Conservation (phyloP, 352 stramenopile genomes). For the Pythium sp. region DNA sequence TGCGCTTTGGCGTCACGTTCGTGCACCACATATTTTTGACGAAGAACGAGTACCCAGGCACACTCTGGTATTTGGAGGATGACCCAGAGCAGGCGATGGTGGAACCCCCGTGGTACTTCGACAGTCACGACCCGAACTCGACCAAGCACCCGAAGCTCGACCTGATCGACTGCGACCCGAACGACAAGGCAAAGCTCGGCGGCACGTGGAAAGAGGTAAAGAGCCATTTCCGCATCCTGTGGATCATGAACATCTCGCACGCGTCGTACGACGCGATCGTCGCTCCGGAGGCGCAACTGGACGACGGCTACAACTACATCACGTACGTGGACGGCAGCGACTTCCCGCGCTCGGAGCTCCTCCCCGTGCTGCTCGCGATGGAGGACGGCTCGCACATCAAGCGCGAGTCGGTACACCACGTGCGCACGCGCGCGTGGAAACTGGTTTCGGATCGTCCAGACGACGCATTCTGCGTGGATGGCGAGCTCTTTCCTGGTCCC, state of each 20-base stretch:
- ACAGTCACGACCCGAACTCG: conserved; percentile 29
- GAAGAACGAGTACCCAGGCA: conserved; percentile 51
- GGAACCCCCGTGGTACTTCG: conserved; percentile 34
- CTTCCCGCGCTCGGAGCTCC: conserved; percentile 31
- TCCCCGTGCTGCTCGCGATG: conserved; percentile 48
- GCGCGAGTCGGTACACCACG: conserved; percentile 34
- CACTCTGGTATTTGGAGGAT: conserved; percentile 65
- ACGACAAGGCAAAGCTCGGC: conserved; percentile 8
- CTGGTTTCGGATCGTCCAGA: conserved; percentile 32
- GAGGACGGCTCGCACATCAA: conserved; percentile 49
- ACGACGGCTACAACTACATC: conserved; percentile 72
- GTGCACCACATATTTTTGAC: conserved; percentile 56
- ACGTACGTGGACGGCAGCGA: conserved; percentile 37
- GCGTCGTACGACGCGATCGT: conserved; percentile 45
- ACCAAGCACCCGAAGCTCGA: conserved; percentile 37
- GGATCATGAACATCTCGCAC: conserved; percentile 66
- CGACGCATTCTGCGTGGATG: conserved; percentile 61
- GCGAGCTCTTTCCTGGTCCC: conserved; percentile 45
- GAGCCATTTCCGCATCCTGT: conserved; percentile 54
- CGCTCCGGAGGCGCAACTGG: conserved; percentile 39
- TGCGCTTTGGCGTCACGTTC: conserved; percentile 66
- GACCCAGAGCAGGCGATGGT: conserved; percentile 7
- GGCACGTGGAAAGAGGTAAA: conserved; percentile 48
- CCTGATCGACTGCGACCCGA: conserved; percentile 27
- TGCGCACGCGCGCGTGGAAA: conserved; percentile 64